Conservation (phyloP, 2,329 filamentous ascomycete genomes). For the Passalora sequoiae region DNA sequence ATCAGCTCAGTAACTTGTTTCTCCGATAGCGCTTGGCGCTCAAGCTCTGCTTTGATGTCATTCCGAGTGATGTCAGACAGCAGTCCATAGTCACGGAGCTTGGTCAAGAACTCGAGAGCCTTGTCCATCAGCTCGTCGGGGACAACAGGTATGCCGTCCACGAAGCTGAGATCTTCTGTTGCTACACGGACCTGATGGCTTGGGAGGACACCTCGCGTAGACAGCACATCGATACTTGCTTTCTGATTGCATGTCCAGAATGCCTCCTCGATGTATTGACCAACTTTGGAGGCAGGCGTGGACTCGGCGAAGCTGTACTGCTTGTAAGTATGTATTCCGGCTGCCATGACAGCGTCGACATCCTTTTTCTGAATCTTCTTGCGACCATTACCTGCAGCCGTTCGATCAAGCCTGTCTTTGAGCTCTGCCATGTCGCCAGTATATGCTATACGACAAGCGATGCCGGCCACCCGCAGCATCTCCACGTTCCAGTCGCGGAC, state of each 20-base stretch:
- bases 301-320: conserved; percentile 88
- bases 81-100: conserved; percentile 76
- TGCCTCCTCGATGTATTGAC: conserved; percentile 83
- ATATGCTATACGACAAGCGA: conserved; percentile 84
- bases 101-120: conserved; percentile 67
- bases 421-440: conserved; percentile 78
- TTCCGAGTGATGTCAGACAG: conserved; percentile 81
- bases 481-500: conserved; percentile 95
- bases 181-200: conserved; percentile 75
- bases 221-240: conserved; percentile 79
- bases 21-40: conserved; percentile 72
- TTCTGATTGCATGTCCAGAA: conserved; percentile 91
- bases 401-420: conserved; percentile 47
- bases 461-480: conserved; percentile 83
- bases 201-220: conserved; percentile 79
- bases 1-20: conserved; percentile 78
- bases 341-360: conserved; percentile 64
- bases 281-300: conserved; percentile 78
- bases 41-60: conserved; percentile 79
- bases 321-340: conserved; percentile 75
- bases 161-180: conserved; percentile 67
- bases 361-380: conserved; percentile 56
- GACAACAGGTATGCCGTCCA: conserved; percentile 82
- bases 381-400: conserved; percentile 26
- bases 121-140: conserved; percentile 67